A percentile compares a stretch with the other conserved stretches of the same genome.
These are phyloP conservation scores for Cystobasidiaceae sp. DNA, from an alignment of 1,284 basidiomycete genomes.

Conservation along the genomic window DNA sequence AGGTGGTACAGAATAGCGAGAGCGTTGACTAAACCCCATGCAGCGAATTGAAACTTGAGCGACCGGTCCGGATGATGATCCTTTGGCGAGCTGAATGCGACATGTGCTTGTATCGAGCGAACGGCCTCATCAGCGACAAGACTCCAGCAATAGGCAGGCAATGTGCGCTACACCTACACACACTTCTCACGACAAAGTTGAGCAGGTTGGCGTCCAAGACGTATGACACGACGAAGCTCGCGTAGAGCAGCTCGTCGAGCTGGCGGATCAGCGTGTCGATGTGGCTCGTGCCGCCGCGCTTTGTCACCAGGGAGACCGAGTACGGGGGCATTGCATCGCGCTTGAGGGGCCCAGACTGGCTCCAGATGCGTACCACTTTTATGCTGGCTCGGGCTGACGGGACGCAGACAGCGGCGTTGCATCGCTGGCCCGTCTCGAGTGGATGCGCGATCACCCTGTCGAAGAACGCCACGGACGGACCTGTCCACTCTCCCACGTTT, in stretches of 20 bases:
- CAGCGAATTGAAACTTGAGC: constrained; percentile 16
- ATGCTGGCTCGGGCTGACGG: no score
- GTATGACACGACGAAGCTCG: constrained; percentile 14
- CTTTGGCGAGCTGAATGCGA: constrained; percentile 19
- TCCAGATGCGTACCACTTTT: no score
- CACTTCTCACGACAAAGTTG: constrained; percentile 3
- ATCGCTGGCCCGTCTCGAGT: no score
- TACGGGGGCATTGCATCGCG: constrained; percentile 12
- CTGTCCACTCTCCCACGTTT: no score
- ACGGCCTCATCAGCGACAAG: not conserved
- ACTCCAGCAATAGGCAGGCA: not conserved
- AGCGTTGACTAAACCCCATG: constrained; percentile 6
- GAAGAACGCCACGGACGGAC: no score
- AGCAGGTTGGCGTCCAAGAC: constrained; percentile 29
- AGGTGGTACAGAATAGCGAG: constrained; percentile 22
- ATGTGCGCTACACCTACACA: not conserved
- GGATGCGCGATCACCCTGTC: no score
- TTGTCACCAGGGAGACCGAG: not conserved
- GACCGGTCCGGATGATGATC: constrained; percentile 26
- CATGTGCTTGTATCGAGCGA: not conserved
- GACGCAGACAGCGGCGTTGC: no score
- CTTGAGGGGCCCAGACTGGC: no score
- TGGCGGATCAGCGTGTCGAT: constrained; percentile 6
- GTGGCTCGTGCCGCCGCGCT: constrained; percentile 7
- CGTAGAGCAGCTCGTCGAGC: constrained; percentile 18